Evolutionary conservation across 768 basidiomycete species (phyloP).

Genomic region (Naematelia aurantialba): DNA sequence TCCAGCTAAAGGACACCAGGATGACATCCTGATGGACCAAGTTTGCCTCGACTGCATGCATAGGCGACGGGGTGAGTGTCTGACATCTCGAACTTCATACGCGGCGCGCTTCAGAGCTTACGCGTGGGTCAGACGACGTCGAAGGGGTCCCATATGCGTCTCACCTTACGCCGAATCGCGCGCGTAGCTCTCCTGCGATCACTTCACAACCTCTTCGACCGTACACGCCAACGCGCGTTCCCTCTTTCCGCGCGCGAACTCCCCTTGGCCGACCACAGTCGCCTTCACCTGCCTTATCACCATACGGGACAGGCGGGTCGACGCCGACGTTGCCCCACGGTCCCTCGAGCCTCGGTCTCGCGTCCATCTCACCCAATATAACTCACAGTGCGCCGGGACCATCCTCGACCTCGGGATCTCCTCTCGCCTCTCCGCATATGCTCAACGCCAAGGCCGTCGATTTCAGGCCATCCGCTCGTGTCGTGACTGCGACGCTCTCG

Average conservation of each 20-base stretch:
- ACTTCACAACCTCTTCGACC: slow-evolving; percentile 62
- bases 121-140: slow-evolving; percentile 44
- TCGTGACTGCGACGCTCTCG: slow-evolving; percentile 62
- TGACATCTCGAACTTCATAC: slow-evolving; percentile 74
- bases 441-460: slow-evolving; percentile 86
- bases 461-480: slow-evolving; percentile 68
- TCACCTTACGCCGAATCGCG: slow-evolving; percentile 65
- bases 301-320: slow-evolving; percentile 32
- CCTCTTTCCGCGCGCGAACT: slow-evolving; percentile 44
- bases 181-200: slow-evolving; percentile 72
- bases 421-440: slow-evolving; percentile 75
- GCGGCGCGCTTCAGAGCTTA: slow-evolving; percentile 76
- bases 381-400: slow-evolving; percentile 16
- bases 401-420: slow-evolving; percentile 55
- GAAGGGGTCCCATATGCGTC: slow-evolving; percentile 54
- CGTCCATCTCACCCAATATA: slow-evolving; percentile 11
- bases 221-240: slow-evolving; percentile 52
- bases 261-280: slow-evolving; percentile 46
- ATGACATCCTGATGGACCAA: slow-evolving; percentile 60
- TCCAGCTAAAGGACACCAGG: slow-evolving; percentile 20
- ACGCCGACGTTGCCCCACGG: slow-evolving; percentile 56
- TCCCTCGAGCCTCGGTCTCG: slow-evolving; percentile 27
- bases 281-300: slow-evolving; percentile 20
- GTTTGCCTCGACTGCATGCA: slow-evolving; percentile 93
- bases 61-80: slow-evolving; percentile 79